Conservation (phyloP, 352 stramenopile species). For the Phytopythium mirpurense region DNA sequence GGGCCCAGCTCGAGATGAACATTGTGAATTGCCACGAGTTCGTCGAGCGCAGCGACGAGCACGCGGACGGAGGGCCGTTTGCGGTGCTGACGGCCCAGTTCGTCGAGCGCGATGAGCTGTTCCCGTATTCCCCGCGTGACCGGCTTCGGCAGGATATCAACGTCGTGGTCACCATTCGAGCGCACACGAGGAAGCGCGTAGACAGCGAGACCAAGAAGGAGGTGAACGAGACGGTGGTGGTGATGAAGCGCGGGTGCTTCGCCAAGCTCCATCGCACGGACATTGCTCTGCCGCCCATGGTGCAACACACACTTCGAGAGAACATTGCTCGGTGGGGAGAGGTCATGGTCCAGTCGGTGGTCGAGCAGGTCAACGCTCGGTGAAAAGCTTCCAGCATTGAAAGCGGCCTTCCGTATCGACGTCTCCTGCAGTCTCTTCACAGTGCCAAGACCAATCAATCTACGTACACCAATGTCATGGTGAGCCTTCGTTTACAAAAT, state of each 20-base stretch:
- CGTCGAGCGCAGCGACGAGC: slow-evolving; percentile 13
- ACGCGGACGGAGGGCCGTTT: slow-evolving; percentile 17
- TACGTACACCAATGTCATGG: too few relatives aligned
- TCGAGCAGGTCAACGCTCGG: slow-evolving; percentile 15
- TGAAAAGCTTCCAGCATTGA: neutral
- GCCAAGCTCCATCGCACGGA: slow-evolving; percentile 18
- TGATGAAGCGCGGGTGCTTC: slow-evolving; percentile 19
- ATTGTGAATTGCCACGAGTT: slow-evolving; percentile 25
- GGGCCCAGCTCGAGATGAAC: slow-evolving; percentile 28
- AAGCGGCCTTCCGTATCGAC: too few relatives aligned
- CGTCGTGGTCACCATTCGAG: slow-evolving; percentile 15
- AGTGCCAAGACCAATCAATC: too few relatives aligned
- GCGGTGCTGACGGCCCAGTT: slow-evolving; percentile 25
- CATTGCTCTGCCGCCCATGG: slow-evolving; percentile 16
- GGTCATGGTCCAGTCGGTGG: slow-evolving; percentile 25
- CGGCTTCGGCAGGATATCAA: slow-evolving; percentile 22
- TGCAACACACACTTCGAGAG: slow-evolving; percentile 28
- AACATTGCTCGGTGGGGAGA: slow-evolving; percentile 36
- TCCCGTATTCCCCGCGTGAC: slow-evolving; percentile 18
- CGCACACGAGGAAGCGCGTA: slow-evolving; percentile 9
- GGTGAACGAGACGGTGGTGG: slow-evolving; percentile 16
- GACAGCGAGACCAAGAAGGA: slow-evolving; percentile 5
- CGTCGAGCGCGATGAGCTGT: slow-evolving; percentile 32
- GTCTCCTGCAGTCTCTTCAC: too few relatives aligned
- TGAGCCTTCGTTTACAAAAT: too few relatives aligned